These are phyloP conservation scores for Geotrichum candidum DNA, from an alignment of 1,139 yeast species.

Conservation along the genomic window DNA sequence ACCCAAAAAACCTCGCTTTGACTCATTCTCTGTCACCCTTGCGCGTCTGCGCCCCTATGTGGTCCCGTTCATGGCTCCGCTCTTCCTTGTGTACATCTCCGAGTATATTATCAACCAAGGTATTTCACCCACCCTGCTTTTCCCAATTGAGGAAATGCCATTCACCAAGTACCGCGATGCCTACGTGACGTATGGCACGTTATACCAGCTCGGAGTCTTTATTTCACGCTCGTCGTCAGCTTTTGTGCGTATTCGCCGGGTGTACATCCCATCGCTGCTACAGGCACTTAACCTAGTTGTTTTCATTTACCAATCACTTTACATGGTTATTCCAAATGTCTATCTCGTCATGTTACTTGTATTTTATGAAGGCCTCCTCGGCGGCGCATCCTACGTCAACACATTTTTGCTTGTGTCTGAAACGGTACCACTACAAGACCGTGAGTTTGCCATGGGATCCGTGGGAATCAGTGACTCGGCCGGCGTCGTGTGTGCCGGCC, in stretches of 20 bases:
- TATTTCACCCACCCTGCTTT: constrained; percentile 76
- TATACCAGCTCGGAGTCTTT: constrained; percentile 89
- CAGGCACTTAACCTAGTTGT: constrained; percentile 63
- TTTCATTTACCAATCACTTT: constrained; percentile 59
- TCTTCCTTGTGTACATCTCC: constrained; percentile 73
- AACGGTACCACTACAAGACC: constrained; percentile 44
- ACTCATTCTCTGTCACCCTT: constrained; percentile 32
- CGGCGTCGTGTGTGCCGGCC: constrained; percentile 79
- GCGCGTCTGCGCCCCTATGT: constrained; percentile 46
- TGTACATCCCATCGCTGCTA: constrained; percentile 58
- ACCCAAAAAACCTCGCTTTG: constrained; percentile 12
- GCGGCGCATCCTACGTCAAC: constrained; percentile 86
- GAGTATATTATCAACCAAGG: constrained; percentile 93
- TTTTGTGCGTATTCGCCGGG: constrained; percentile 50
- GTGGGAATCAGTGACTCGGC: constrained; percentile 88
- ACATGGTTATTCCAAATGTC: constrained; percentile 54
- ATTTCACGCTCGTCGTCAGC: constrained; percentile 79
- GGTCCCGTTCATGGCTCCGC: constrained; percentile 73
- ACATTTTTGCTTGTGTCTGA: constrained; percentile 78
- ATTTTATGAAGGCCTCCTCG: constrained; percentile 78
- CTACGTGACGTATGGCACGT: constrained; percentile 87
- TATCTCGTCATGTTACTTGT: constrained; percentile 58
- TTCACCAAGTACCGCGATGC: constrained; percentile 72
- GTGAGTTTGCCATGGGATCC: constrained; percentile 91
- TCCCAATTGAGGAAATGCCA: constrained; percentile 66